Evolutionary conservation across 495 filamentous ascomycete species (phyloP).

Genomic region (Penicillium longicatenatum): DNA sequence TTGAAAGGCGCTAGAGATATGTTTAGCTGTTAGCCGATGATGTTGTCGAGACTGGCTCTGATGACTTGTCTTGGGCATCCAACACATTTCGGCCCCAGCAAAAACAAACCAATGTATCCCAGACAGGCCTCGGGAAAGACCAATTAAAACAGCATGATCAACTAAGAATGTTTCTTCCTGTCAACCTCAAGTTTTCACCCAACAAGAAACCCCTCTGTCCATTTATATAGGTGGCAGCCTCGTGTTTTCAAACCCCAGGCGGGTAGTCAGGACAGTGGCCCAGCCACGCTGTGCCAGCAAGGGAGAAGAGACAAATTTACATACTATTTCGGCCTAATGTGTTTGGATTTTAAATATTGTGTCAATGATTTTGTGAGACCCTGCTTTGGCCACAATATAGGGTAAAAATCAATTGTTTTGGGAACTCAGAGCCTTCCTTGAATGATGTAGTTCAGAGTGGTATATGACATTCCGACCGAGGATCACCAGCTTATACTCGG

Average conservation of each 20-base stretch:
- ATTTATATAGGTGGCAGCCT: slow-evolving; percentile 13
- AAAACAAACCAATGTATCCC: neutral
- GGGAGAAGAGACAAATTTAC: slow-evolving; percentile 10
- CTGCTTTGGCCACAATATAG: slow-evolving; percentile 12
- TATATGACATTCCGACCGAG: neutral
- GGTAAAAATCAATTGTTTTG: slow-evolving; percentile 5
- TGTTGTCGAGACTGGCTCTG: too few relatives aligned
- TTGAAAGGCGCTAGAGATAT: too few relatives aligned
- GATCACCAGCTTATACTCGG: neutral
- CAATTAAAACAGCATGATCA: neutral
- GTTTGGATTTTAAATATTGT: neutral
- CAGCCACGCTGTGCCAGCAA: slow-evolving; percentile 28
- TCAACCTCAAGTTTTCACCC: slow-evolving; percentile 3
- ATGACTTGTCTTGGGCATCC: neutral
- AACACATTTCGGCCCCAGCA: neutral
- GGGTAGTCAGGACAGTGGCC: slow-evolving; percentile 1
- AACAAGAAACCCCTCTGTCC: neutral
- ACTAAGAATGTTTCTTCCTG: neutral
- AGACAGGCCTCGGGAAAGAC: neutral
- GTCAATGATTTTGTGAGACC: neutral
- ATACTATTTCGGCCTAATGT: neutral
- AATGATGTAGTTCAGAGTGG: neutral
- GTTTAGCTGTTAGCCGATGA: too few relatives aligned
- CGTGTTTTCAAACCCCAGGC: slow-evolving; percentile 17
- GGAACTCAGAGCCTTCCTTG: neutral